phyloP scores from a whole-genome alignment of 1,139 yeast genomes.

The Saccharomycopsis phalli region DNA sequence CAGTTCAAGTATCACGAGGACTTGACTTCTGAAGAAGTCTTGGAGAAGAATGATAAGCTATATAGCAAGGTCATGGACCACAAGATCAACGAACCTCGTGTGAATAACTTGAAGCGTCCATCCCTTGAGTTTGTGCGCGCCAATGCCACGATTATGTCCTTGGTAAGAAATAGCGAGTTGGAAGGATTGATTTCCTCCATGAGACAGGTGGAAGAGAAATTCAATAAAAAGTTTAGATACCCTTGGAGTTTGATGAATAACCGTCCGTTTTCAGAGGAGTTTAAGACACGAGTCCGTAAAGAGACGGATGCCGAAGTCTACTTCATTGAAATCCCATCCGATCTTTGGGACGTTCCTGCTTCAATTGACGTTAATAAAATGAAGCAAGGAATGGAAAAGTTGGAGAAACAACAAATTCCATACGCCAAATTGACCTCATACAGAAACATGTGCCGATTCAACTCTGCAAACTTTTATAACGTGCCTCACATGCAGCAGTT shows the following conservation, averaged over 20 bases:
- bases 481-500: conserved; percentile 50
- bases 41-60: conserved; percentile 20
- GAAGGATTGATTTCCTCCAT: conserved; percentile 43
- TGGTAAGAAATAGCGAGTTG: conserved; percentile 61
- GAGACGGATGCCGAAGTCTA: conserved; percentile 39
- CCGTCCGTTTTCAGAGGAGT: conserved; percentile 49
- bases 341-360: conserved; percentile 59
- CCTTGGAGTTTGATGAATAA: conserved; percentile 81
- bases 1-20: conserved; percentile 18
- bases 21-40: conserved; percentile 18
- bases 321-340: conserved; percentile 48
- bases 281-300: conserved; percentile 31
- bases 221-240: conserved; percentile 62
- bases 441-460: conserved; percentile 70
- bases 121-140: conserved; percentile 21
- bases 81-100: conserved; percentile 42
- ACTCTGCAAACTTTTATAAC: conserved; percentile 57
- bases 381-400: conserved; percentile 31
- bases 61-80: conserved; percentile 20
- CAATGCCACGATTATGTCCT: conserved; percentile 64
- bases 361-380: conserved; percentile 41
- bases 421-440: conserved; percentile 55
- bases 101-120: conserved; percentile 27
- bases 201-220: conserved; percentile 48
- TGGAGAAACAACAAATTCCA: conserved; percentile 44